Evolutionary conservation across 257 asterid genomes (phyloP).

Genomic region (Salvia miltiorrhiza): DNA sequence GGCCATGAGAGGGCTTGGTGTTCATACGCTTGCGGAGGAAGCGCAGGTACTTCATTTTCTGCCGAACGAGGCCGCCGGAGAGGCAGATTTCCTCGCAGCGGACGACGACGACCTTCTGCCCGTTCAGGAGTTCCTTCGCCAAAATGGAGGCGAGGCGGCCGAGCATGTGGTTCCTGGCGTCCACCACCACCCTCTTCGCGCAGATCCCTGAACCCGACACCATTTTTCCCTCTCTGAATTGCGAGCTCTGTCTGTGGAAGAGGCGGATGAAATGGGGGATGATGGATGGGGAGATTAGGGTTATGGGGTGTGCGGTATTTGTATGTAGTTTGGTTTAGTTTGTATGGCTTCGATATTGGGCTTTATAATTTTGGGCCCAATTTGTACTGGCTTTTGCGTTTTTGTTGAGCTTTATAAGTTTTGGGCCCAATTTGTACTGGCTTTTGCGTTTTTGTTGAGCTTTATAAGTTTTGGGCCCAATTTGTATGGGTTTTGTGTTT

Average conservation of each 20-base stretch:
- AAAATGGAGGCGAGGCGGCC: constrained; percentile 41
- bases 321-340: not conserved
- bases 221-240: constrained; percentile 19
- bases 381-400: not conserved
- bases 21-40: constrained; percentile 58
- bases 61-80: constrained; percentile 53
- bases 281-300: constrained; percentile 24
- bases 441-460: too few relatives aligned
- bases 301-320: not conserved
- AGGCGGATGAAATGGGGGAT: not conserved
- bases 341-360: not conserved
- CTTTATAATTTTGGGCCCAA: not conserved
- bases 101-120: constrained; percentile 39
- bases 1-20: constrained; percentile 53
- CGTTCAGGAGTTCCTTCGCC: constrained; percentile 50
- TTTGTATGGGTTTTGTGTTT: too few relatives aligned
- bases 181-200: constrained; percentile 40
- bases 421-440: too few relatives aligned
- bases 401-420: too few relatives aligned
- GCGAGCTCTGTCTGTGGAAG: not conserved
- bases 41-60: constrained; percentile 46
- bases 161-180: constrained; percentile 52
- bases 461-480: too few relatives aligned
- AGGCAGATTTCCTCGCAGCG: constrained; percentile 50
- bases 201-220: constrained; percentile 57